Evolutionary conservation across 169 alveolate species (phyloP).

Genomic region (Eimeria sp.): DNA sequence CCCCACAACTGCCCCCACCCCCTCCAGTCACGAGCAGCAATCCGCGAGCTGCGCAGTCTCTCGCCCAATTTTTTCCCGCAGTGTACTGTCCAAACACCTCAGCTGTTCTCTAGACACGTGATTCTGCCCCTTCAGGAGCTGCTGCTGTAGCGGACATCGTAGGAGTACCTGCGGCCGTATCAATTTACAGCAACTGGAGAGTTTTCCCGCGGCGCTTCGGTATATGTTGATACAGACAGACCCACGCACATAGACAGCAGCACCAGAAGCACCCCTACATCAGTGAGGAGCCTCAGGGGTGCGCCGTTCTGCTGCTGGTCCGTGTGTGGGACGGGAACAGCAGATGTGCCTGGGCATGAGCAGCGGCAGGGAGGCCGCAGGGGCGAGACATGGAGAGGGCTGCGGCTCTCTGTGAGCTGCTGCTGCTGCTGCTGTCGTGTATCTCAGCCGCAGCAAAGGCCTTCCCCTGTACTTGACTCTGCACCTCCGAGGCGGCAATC

Average conservation of each 20-base stretch:
- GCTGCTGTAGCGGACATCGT: not conserved
- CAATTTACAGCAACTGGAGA: too few species aligned
- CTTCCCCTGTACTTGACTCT: not conserved
- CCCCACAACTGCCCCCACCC: not conserved
- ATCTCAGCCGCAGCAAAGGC: not conserved
- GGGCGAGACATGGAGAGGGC: conserved; percentile 24
- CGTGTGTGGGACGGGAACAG: too few species aligned
- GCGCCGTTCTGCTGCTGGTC: conserved; percentile 1
- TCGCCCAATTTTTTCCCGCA: too few species aligned
- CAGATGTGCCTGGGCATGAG: too few species aligned
- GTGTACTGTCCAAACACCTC: too few species aligned
- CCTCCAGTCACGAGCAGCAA: too few species aligned
- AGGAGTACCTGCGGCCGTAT: not conserved
- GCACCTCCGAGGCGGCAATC: not conserved
- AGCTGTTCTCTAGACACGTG: not conserved
- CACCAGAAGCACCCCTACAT: too few species aligned
- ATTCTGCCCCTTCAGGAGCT: not conserved
- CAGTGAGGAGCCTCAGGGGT: not conserved
- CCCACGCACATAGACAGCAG: too few species aligned
- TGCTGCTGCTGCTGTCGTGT: not conserved
- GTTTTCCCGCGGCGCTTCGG: not conserved
- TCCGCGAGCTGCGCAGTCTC: too few species aligned
- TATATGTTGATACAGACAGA: too few species aligned
- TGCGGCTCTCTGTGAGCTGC: not conserved
- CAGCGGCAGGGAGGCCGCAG: not conserved